Base-by-base conservation (phyloP, 192 early-diverging fungal genomes). In the Rhizophagus sp. region DNA sequence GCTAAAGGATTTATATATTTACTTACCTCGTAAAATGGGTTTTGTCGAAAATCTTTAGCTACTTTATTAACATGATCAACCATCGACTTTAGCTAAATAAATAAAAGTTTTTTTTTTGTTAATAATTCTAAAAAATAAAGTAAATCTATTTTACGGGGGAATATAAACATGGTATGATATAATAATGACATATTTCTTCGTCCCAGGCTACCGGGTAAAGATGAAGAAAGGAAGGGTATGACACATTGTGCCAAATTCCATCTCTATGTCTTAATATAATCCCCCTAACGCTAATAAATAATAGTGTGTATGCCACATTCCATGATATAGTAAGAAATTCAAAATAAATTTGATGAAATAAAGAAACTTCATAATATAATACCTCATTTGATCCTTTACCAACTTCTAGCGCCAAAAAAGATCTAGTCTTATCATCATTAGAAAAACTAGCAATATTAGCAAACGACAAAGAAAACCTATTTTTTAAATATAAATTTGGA, bases 401-500 rank as follows among this genome's bases (percentile, higher is more conserved):
- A 39, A 90, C 83, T 75, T 88, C 86, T 7, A 88, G 63, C 7
- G 84, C 79, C 22, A 88, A 50, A 81, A 88, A 90, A 12, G 83
- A 85, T 62, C 84, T 57, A 25, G 84, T 87, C 3, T 79, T 68
- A 19, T 83, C 86, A 39, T 90, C 87, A 73, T 90, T 90, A 9
- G 76, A 76, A 24, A 87, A 84, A n/a, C 62, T 34, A 17, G 66
- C 27, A 24, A 89, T 57, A 41, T 77, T 62, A 15, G 79, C 70
- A 76, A 87, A 86, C 25, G 81, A 77, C 0, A 85, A 50, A 10
- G 73, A 34, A 76, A 87, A 88, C 9, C 85, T 86, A 44, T 19
- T 44, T 24, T 57, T 19, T 52, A n/a, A 44, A 81, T 62, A 69
- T 24, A 77, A 49, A 66, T 24, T 24, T 44, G 44, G 24, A 30